These are phyloP conservation scores for Capronia epimyces DNA, from an alignment of 2,329 filamentous ascomycete genomes.

Conservation along the genomic window DNA sequence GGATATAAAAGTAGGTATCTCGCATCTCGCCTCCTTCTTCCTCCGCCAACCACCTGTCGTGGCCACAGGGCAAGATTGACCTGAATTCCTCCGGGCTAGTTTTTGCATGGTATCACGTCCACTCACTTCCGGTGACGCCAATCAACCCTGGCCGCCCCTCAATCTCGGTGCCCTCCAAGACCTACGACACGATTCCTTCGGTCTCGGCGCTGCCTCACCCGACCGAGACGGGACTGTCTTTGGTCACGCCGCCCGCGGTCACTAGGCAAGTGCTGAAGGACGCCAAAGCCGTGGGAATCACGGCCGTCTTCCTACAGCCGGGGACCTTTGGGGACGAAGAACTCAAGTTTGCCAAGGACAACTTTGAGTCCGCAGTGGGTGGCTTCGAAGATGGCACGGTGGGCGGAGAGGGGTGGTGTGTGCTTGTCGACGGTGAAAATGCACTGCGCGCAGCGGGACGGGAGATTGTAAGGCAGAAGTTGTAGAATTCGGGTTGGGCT, in stretches of 20 bases:
- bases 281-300: slow-evolving; percentile 67
- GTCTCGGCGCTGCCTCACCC: slow-evolving; percentile 63
- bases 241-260: slow-evolving; percentile 78
- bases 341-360: slow-evolving; percentile 60
- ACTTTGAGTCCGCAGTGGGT: slow-evolving; percentile 65
- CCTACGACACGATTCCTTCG: slow-evolving; percentile 60
- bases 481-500: no score
- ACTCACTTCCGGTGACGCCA: slow-evolving; percentile 70
- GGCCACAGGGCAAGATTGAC: not conserved
- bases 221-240: slow-evolving; percentile 66
- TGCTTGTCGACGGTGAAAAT: slow-evolving; percentile 74
- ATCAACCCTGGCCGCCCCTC: slow-evolving; percentile 68
- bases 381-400: slow-evolving; percentile 52
- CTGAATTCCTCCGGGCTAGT: slow-evolving; percentile 48
- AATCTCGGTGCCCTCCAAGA: slow-evolving; percentile 57
- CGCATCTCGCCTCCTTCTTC: not conserved
- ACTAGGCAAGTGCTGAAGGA: slow-evolving; percentile 71
- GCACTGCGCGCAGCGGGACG: slow-evolving; percentile 54
- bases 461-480: slow-evolving; percentile 39
- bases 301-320: slow-evolving; percentile 82
- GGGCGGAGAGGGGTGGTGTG: slow-evolving; percentile 76
- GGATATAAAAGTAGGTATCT: slow-evolving; percentile 52
- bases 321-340: slow-evolving; percentile 78
- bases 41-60: not conserved
- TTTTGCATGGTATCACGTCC: slow-evolving; percentile 79